A percentile compares a stretch with the other conserved stretches of the same genome.
phyloP scores from a whole-genome alignment of 2,329 filamentous ascomycete species.

The Venturia aucupariae region DNA sequence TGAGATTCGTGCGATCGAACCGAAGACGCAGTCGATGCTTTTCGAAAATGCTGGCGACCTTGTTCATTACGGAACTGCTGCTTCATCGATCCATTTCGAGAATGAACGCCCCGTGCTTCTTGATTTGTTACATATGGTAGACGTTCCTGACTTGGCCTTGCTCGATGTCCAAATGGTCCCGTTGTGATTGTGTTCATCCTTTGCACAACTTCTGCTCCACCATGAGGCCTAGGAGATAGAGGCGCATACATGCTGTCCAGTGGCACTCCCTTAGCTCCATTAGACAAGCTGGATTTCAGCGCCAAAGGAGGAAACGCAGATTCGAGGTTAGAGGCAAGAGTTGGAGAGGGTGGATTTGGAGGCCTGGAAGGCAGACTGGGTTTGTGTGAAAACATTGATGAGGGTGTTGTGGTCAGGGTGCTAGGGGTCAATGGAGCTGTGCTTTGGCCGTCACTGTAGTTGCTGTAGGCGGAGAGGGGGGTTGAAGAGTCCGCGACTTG shows the following conservation, averaged over 20 bases:
- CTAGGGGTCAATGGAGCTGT: constrained; percentile 24
- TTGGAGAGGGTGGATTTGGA: constrained; percentile 25
- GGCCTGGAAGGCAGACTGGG: constrained; percentile 22
- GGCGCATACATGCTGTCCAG: constrained; percentile 18
- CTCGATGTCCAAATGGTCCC: constrained; percentile 49
- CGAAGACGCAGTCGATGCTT: constrained; percentile 1
- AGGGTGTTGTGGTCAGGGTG: constrained; percentile 16
- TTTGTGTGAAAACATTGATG: constrained; percentile 12
- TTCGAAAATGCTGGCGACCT: constrained; percentile 19
- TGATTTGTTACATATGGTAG: constrained; percentile 19
- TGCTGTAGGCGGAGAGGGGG: constrained; percentile 44
- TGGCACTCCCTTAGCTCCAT: constrained; percentile 14
- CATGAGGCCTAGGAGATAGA: constrained; percentile 23
- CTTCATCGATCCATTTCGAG: constrained; percentile 21
- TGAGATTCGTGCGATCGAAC: not conserved
- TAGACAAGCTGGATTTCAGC: constrained; percentile 21
- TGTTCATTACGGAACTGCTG: constrained; percentile 26
- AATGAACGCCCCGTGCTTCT: not conserved
- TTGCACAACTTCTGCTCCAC: constrained; percentile 40
- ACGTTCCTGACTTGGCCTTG: constrained; percentile 19
- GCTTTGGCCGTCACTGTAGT: constrained; percentile 29
- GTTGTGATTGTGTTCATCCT: constrained; percentile 58
- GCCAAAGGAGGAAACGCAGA: constrained; percentile 47
- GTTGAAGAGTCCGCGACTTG: constrained; percentile 49
- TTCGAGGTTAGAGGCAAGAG: constrained; percentile 33